These are phyloP conservation scores for Didymella glomerata DNA, from an alignment of 2,329 filamentous ascomycete genomes.

Conservation along the genomic window DNA sequence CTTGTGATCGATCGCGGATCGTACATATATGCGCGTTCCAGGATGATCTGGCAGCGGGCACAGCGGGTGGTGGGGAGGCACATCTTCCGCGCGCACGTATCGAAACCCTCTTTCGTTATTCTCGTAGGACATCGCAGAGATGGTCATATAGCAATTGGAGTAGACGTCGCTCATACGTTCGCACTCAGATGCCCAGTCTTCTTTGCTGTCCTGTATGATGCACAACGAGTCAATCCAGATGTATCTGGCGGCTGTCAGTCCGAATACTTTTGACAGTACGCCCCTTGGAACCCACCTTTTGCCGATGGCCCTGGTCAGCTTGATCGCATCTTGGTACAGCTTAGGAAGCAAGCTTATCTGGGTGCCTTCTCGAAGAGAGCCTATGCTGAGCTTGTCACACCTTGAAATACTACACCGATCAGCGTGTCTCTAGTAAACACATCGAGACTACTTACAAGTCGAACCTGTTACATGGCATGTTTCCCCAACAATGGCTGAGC, in stretches of 20 bases:
- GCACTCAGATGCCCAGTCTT: constrained; percentile 17
- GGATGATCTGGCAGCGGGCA: constrained; percentile 3
- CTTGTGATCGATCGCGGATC: constrained; percentile 15
- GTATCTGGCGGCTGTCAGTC: constrained; percentile 5
- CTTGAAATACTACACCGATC: constrained; percentile 3
- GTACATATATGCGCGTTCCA: constrained; percentile 2
- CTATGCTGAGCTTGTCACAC: constrained; percentile 13
- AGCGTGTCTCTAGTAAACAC: neutral
- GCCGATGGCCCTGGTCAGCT: constrained; percentile 7
- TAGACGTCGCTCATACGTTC: constrained; percentile 14
- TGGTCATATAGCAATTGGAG: constrained; percentile 12
- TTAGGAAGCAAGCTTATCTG: constrained; percentile 3
- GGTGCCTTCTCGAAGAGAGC: constrained; percentile 6
- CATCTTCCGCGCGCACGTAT: neutral
- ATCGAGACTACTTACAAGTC: constrained; percentile 8
- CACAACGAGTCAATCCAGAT: constrained; percentile 23
- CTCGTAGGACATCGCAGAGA: constrained; percentile 20
- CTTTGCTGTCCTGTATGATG: constrained; percentile 20
- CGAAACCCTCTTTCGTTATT: constrained; percentile 14
- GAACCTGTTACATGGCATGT: constrained; percentile 7
- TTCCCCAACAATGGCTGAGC: constrained; percentile 27
- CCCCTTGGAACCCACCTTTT: neutral
- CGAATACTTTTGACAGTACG: no score
- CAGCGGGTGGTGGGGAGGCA: constrained; percentile 2
- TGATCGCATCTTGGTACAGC: constrained; percentile 16